Base-by-base conservation (phyloP, 805 yeast genomes). In the Candida pseudoglaebosa region DNA sequence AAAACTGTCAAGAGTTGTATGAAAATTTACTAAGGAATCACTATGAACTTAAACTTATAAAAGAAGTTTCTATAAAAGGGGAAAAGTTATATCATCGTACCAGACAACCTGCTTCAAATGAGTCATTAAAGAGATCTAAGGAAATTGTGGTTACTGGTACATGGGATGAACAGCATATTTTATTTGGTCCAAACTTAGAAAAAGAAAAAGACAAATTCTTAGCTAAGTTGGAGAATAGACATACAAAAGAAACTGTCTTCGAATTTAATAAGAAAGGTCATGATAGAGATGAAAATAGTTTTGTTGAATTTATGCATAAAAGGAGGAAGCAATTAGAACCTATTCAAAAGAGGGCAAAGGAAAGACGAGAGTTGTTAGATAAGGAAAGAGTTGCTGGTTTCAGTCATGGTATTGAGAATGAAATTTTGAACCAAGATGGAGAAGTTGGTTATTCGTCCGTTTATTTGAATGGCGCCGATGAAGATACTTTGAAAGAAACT, bases 251-350 rank as follows among this genome's bases (percentile, higher is more conserved):
- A 57, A 93, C 99, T 0, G 97, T 93, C 3, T 93, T 93, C 57
- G 99, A 93, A 61, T 84, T 89, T 61, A 77, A 80, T 44, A 65
- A 62, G 31, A 64, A 60, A 40, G 70, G 67, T n/a, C 52, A 47
- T 24, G 65, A 57, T 22, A 54, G 50, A 24, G 72, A 62, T 24
- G 86, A 81, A 47, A 82, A 82, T 46, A 75, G 80, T 36, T 70
- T 88, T 55, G 82, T 85, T 28, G 82, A 82, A 38, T 71, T 93
- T 55, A 93, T 93, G 99, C 74, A 80, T 46, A 78, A 80, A 43
- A 73, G 98, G 69, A 74, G 99, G 58, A 73, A 72, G 43, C 96
- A 90, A 57, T 72, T 91, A 40, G 96, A 95, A 0, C 95, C 95
- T 8, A 78, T 90, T 37, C 96, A 90, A 59, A 71, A 80, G 49